Base-by-base conservation (phyloP, 352 stramenopile genomes). In the Pythium pyrilobum region DNA sequence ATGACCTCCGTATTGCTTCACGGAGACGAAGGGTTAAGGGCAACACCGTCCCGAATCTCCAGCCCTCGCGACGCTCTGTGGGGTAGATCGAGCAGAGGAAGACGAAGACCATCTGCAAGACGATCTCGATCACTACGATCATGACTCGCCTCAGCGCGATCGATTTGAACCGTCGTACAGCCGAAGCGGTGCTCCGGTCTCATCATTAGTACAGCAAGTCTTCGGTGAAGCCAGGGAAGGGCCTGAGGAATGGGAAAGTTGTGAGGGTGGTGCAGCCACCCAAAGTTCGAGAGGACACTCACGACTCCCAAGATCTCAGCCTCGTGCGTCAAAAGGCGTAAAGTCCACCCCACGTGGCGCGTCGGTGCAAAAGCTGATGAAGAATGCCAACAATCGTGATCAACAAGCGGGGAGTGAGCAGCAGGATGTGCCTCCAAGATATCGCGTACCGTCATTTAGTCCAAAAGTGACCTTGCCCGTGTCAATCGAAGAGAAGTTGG, bases 401-500 rank as follows among this genome's bases (percentile, higher is more conserved):
- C 37, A 43, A 24, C 13, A 43, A 42, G 21, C 18, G 28, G 3
- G 33, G 5, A 16, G 31, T 23, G 41, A 37, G 5, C 38, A 51
- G 16, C 15, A 27, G 13, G 37, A 49, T 4, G 28, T 23, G 15
- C 6, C 21, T 21, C 18, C 47, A 27, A 24, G 48, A 40, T 21
- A 16, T n/a, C 47, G 50, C 13, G 12, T 25, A 6, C 33, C 60
- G 46, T 25, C 16, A 15, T 34, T 50, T 9, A 44, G 43, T 11
- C 16, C 38, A 16, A 28, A 47, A 21, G 32, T 38, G 12, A 48
- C 43, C 13, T 27, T 94, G 0, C 83, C 83, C 9, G 59, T 74
- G 15, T 75, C 84, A 12, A 79, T 92, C n/a, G 77, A 94, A 67
- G 79, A 94, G 52, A 92, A 91, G 23, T 51, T 92, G 28, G 69